A percentile compares a stretch with the other conserved stretches of the same genome.
phyloP scores from a whole-genome alignment of 1,284 basidiomycete genomes.

The Moesziomyces parantarcticus region DNA sequence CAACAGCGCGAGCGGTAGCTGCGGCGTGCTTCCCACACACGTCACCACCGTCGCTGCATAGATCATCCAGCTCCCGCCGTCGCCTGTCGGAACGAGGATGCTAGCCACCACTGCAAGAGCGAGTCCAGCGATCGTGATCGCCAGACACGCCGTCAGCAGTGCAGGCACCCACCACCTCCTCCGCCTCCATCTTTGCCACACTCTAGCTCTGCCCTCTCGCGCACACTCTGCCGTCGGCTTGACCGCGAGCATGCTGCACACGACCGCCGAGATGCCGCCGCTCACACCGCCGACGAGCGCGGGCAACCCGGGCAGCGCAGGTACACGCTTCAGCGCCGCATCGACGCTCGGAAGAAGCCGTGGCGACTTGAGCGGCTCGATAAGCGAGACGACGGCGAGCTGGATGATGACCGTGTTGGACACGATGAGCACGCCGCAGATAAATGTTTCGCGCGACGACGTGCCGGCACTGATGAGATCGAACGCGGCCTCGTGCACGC shows the following conservation, averaged over 20 bases:
- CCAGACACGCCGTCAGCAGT: constrained; percentile 12
- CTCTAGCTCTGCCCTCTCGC: no score
- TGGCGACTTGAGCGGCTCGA: constrained; percentile 11
- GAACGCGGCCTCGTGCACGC: constrained; percentile 20
- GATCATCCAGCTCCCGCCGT: constrained; percentile 16
- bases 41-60: constrained; percentile 16
- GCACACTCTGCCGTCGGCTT: no score
- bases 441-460: constrained; percentile 32
- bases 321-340: constrained; percentile 5
- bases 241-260: constrained; percentile 11
- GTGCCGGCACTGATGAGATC: constrained; percentile 28
- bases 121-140: constrained; percentile 10
- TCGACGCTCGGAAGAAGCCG: background rate
- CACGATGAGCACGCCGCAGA: constrained; percentile 27
- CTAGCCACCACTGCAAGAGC: constrained; percentile 15
- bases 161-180: constrained; percentile 22
- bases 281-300: constrained; percentile 19
- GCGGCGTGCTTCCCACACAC: constrained; percentile 16
- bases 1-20: constrained; percentile 27
- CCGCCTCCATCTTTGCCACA: constrained; percentile 1
- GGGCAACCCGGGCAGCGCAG: constrained; percentile 21
- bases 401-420: constrained; percentile 28
- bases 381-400: constrained; percentile 22
- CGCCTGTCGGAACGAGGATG: constrained; percentile 9
- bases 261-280: constrained; percentile 8